Evolutionary conservation across 257 asterid species (phyloP).

Genomic region (Solanum acaule): DNA sequence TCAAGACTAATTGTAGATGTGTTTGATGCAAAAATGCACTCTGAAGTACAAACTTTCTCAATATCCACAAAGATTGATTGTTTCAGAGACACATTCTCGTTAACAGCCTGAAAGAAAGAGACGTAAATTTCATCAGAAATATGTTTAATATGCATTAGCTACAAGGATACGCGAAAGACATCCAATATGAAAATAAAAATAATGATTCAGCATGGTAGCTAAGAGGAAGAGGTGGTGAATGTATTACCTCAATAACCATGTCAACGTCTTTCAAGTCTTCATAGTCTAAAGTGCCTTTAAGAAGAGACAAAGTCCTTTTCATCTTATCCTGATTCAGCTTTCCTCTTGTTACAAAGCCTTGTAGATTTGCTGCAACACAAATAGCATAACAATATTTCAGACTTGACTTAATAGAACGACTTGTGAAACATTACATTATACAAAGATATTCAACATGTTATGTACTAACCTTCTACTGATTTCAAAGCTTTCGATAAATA

Average conservation of each 20-base stretch:
- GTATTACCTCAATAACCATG: slow-evolving; percentile 45
- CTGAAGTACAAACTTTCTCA: slow-evolving; percentile 27
- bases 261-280: slow-evolving; percentile 33
- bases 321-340: slow-evolving; percentile 11
- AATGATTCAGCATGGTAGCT: neutral
- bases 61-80: slow-evolving; percentile 33
- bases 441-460: neutral
- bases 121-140: neutral
- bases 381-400: neutral
- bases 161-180: neutral
- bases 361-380: slow-evolving; percentile 20
- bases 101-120: slow-evolving; percentile 26
- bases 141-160: neutral
- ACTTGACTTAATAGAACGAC: neutral
- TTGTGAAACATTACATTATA: neutral
- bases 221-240: neutral
- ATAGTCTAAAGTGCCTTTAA: slow-evolving; percentile 33
- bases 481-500: slow-evolving; percentile 8
- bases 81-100: slow-evolving; percentile 22
- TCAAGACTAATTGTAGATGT: slow-evolving; percentile 25
- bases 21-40: slow-evolving; percentile 39
- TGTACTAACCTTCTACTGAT: neutral
- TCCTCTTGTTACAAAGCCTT: slow-evolving; percentile 23
- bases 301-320: slow-evolving; percentile 18
- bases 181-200: neutral